Conservation (phyloP, 768 basidiomycete genomes). For the Mycena sanguinolenta region DNA sequence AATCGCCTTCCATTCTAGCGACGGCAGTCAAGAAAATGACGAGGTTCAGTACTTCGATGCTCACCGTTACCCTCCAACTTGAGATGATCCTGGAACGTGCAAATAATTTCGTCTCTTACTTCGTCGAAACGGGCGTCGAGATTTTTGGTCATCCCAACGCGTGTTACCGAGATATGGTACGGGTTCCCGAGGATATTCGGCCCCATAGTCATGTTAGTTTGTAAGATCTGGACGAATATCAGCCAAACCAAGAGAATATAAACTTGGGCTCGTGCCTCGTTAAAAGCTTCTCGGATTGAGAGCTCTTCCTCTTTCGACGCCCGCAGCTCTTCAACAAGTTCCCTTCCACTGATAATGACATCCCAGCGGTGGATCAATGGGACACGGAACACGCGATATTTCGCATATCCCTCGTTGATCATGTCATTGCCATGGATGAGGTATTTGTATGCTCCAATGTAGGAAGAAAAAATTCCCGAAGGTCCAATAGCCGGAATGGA, state of each 20-base stretch:
- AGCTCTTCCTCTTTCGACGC: constrained; percentile 39
- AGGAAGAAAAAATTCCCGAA: constrained; percentile 29
- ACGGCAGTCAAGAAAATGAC: not conserved
- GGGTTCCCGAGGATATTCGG: constrained; percentile 35
- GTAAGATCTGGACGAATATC: constrained; percentile 20
- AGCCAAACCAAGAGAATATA: not conserved
- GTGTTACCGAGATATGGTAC: constrained; percentile 32
- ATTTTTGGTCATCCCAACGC: constrained; percentile 33
- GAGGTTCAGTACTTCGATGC: not conserved
- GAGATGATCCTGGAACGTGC: constrained; percentile 30
- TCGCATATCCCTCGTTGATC: constrained; percentile 28
- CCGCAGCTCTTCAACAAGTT: constrained; percentile 40
- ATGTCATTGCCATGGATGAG: constrained; percentile 26
- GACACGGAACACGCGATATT: constrained; percentile 35
- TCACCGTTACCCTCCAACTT: constrained; percentile 21
- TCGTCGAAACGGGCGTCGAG: constrained; percentile 29
- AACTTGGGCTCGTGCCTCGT: constrained; percentile 19
- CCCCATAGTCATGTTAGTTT: constrained; percentile 33
- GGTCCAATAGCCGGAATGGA: constrained; percentile 33
- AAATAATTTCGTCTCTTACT: constrained; percentile 28
- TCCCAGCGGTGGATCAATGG: constrained; percentile 37
- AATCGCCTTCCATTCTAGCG: constrained; percentile 40
- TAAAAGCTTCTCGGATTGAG: constrained; percentile 34
- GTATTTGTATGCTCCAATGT: constrained; percentile 25
- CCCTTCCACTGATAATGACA: constrained; percentile 34